Evolutionary conservation across 2,329 filamentous ascomycete species (phyloP).

Genomic region (Scleromitrula shiraiana): DNA sequence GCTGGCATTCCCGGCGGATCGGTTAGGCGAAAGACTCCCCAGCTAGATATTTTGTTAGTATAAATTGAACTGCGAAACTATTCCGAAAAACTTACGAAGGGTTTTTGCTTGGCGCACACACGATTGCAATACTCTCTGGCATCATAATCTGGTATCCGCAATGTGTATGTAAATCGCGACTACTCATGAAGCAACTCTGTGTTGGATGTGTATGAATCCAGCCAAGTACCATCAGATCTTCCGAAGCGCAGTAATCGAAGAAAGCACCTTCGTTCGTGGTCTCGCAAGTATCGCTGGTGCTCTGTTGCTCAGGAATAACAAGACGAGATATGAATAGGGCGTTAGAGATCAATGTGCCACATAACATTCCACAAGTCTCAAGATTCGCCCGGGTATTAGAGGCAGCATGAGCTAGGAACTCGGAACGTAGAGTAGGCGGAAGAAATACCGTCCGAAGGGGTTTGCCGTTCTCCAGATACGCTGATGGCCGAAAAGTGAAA

Average conservation of each 20-base stretch:
- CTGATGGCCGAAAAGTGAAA: conserved; percentile 75
- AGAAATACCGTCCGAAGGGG: conserved; percentile 84
- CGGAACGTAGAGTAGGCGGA: conserved; percentile 62
- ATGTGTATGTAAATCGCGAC: conserved; percentile 86
- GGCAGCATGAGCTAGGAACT: conserved; percentile 67
- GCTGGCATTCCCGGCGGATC: conserved; percentile 83
- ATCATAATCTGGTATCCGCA: conserved; percentile 94
- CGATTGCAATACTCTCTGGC: conserved; percentile 91
- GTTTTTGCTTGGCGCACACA: conserved; percentile 77
- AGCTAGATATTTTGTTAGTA: conserved; percentile 43
- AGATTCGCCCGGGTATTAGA: conserved; percentile 74
- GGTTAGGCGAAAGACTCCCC: conserved; percentile 87
- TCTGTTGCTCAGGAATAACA: conserved; percentile 83
- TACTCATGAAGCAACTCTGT: conserved; percentile 97
- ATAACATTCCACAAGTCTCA: conserved; percentile 93
- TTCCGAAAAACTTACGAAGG: conserved; percentile 53
- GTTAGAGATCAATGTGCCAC: conserved; percentile 84
- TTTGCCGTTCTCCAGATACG: conserved; percentile 82
- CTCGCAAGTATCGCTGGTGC: conserved; percentile 90
- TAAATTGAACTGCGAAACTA: neutral
- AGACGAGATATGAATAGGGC: conserved; percentile 85
- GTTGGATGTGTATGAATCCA: conserved; percentile 99
- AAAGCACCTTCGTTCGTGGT: conserved; percentile 78
- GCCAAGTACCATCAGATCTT: conserved; percentile 27
- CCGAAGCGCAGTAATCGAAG: conserved; percentile 67